Evolutionary conservation across 164 flowering plant species (phyloP), one percentile per base, ranked within the genome.

Genomic region (Aristolochia fimbriata): DNA sequence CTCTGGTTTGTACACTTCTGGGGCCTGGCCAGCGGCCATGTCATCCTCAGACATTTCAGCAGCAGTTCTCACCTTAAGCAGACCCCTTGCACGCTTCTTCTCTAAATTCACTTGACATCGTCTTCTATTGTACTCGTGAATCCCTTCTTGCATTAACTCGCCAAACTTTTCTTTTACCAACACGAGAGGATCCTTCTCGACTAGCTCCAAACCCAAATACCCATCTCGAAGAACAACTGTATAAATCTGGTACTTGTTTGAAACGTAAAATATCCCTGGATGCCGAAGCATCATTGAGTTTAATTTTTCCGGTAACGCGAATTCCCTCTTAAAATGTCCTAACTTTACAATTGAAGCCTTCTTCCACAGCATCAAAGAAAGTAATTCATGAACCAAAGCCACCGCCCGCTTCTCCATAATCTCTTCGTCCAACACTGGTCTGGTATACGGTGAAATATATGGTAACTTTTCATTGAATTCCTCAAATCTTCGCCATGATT

Each of bases 81-180:
- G 33, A 9, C 88, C 87, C 68, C 72, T 82, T 73, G 68, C 76
- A 67, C 60, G 81, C 69, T 74, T 79, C 79, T 80, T 88, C 62
- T 90, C 95, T 54, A 86, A 63, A 70, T 91, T 91, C 71, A 66
- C 15, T 23, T 73, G 64, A 66, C 70, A 65, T 47, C 68, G 78
- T 73, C 93, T 83, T 50, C 66, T 57, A 64, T 88, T 91, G 62
- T 77, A 85, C 64, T 91, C 96, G 74, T 83, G 80, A 67, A 81
- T 85, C 0, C 99, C 97, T 68, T 83, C 93, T 68, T 83, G 93
- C 96, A 94, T 94, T 69, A 94, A 64, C 69, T 84, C 96, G 48
- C 97, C 97, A 74, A 85, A 88, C 63, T 84, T 88, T 27, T 94
- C 95, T 79, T 94, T 94, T 69, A 82, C 91, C 54, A 76, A 74